Conservation (phyloP, 2,329 filamentous ascomycete genomes). For the Trichophyton schoenleinii region DNA sequence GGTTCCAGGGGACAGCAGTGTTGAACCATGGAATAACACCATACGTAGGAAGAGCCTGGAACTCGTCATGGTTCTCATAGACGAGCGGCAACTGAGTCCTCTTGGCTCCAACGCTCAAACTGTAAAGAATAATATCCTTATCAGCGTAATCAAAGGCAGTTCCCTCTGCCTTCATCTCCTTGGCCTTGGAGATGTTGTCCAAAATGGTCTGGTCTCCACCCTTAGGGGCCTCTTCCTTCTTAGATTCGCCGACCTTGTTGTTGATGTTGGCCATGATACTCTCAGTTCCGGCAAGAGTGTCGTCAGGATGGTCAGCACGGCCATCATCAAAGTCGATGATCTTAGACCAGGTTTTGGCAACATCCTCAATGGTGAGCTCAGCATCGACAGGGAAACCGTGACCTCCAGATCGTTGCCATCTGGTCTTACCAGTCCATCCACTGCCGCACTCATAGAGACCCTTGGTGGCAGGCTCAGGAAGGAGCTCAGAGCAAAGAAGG, state of each 20-base stretch:
- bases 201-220: conserved; percentile 53
- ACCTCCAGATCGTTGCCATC: conserved; percentile 87
- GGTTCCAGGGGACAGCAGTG: conserved; percentile 64
- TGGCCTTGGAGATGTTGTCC: conserved; percentile 61
- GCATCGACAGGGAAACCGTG: conserved; percentile 84
- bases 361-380: conserved; percentile 69
- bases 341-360: conserved; percentile 60
- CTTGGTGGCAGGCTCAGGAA: conserved; percentile 70
- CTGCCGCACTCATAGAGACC: conserved; percentile 89
- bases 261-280: conserved; percentile 76
- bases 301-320: conserved; percentile 73
- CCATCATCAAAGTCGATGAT: conserved; percentile 82
- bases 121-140: conserved; percentile 86
- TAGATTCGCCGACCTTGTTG: conserved; percentile 50
- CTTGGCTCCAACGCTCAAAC: conserved; percentile 86
- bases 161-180: conserved; percentile 57
- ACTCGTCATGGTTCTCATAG: conserved; percentile 81
- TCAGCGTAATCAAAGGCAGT: conserved; percentile 75
- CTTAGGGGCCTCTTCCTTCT: conserved; percentile 27
- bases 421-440: conserved; percentile 81
- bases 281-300: conserved; percentile 60
- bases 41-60: conserved; percentile 89
- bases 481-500: conserved; percentile 73
- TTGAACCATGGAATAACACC: conserved; percentile 93
- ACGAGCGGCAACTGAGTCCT: conserved; percentile 75